Percentiles rank a stretch among this genome's conserved stretches.
These are phyloP conservation scores for Diaporthe citriasiana DNA, from an alignment of 2,329 filamentous ascomycete species.

Conservation along the genomic window DNA sequence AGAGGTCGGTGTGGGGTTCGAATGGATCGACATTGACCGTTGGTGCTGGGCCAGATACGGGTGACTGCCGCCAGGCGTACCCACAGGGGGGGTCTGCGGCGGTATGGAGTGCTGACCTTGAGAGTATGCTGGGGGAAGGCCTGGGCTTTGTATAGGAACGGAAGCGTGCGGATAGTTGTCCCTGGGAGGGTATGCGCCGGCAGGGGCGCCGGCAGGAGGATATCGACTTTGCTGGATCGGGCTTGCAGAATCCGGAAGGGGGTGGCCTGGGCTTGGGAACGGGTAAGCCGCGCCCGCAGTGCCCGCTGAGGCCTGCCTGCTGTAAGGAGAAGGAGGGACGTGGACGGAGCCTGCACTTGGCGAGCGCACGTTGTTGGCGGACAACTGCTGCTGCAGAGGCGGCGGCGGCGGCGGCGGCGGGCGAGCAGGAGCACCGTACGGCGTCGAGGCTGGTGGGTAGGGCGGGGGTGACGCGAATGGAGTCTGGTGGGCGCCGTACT, in stretches of 20 bases:
- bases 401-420: constrained; percentile 61
- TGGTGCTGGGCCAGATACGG: constrained; percentile 54
- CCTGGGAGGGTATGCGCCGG: constrained; percentile 58
- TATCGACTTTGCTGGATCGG: constrained; percentile 68
- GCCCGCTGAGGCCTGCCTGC: constrained; percentile 64
- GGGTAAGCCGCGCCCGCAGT: constrained; percentile 64
- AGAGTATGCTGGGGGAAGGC: constrained; percentile 47
- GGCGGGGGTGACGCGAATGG: constrained; percentile 48
- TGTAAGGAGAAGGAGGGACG: constrained; percentile 63
- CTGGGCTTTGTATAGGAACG: constrained; percentile 46
- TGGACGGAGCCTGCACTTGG: constrained; percentile 61
- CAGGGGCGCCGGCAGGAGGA: constrained; percentile 58
- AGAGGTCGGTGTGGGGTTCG: constrained; percentile 72
- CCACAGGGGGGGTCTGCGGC: constrained; percentile 63
- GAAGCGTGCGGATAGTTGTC: constrained; percentile 61
- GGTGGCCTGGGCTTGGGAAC: constrained; percentile 57
- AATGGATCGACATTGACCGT: constrained; percentile 71
- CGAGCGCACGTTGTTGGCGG: constrained; percentile 63
- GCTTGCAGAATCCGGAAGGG: constrained; percentile 60
- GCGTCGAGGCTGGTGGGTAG: constrained; percentile 48
- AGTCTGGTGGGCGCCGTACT: constrained; percentile 56
- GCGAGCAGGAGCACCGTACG: constrained; percentile 55
- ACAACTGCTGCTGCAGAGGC: constrained; percentile 60
- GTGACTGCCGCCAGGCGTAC: constrained; percentile 57
- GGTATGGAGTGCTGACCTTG: constrained; percentile 53